These are phyloP conservation scores for Aspergillus asperescens DNA, from an alignment of 495 filamentous ascomycete genomes.

Conservation along the genomic window DNA sequence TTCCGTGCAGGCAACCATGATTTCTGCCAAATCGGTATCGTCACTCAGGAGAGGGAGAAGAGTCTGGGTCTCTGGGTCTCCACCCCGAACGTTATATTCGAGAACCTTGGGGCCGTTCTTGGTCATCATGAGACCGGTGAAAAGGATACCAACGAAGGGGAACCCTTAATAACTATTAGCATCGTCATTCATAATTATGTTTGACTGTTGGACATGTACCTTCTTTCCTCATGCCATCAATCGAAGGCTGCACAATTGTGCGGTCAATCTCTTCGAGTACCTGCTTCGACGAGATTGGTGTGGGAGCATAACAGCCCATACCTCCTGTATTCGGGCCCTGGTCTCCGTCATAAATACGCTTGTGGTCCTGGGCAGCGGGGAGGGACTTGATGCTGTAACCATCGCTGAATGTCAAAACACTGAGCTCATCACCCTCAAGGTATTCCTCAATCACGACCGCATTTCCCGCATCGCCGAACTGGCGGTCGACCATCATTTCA, in stretches of 20 bases:
- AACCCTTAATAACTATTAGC: conserved; percentile 34
- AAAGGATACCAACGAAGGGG: conserved; percentile 82
- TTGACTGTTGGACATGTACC: conserved; percentile 30
- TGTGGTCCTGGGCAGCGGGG: conserved; percentile 95
- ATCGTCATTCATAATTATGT: neutral
- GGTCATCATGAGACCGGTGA: conserved; percentile 96
- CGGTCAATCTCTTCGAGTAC: conserved; percentile 72
- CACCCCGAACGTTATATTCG: conserved; percentile 96
- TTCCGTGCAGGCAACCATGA: conserved; percentile 82
- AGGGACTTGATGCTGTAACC: conserved; percentile 78
- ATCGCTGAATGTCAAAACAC: conserved; percentile 85
- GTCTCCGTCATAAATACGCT: conserved; percentile 87
- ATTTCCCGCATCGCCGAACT: conserved; percentile 82
- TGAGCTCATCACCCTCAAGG: conserved; percentile 85
- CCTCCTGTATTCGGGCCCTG: conserved; percentile 92
- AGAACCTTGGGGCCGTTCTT: conserved; percentile 78
- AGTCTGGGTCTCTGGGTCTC: conserved; percentile 94
- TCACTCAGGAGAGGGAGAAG: conserved; percentile 72
- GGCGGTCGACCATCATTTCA: conserved; percentile 83
- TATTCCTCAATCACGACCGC: conserved; percentile 97
- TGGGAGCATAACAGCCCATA: conserved; percentile 96
- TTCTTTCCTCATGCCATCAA: conserved; percentile 82
- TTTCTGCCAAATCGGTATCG: conserved; percentile 82
- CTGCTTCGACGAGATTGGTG: conserved; percentile 69
- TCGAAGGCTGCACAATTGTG: conserved; percentile 81